These are phyloP conservation scores for Avicennia marina DNA, from an alignment of 257 asterid species.

Conservation along the genomic window DNA sequence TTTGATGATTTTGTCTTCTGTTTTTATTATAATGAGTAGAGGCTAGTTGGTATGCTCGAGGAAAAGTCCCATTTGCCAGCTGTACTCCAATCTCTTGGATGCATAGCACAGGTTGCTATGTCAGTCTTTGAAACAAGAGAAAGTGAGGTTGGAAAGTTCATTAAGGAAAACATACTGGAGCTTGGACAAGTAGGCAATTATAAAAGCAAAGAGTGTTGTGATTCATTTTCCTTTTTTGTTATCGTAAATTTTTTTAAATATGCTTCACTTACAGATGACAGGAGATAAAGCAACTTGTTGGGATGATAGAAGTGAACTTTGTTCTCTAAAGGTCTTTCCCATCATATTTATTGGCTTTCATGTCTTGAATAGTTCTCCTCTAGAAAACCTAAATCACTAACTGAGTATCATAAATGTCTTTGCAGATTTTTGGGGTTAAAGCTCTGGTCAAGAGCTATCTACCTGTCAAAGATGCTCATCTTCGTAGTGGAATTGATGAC, in stretches of 20 bases:
- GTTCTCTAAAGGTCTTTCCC: slow-evolving; percentile 75
- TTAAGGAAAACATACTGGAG: slow-evolving; percentile 68
- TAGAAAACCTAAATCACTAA: slow-evolving; percentile 12
- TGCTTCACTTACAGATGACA: slow-evolving; percentile 46
- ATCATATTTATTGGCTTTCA: slow-evolving; percentile 13
- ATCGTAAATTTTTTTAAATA: slow-evolving; percentile 9
- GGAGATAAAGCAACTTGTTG: slow-evolving; percentile 58
- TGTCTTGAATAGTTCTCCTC: slow-evolving; percentile 7
- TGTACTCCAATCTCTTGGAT: slow-evolving; percentile 96
- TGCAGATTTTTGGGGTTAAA: slow-evolving; percentile 91
- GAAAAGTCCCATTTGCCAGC: slow-evolving; percentile 91
- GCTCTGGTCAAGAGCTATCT: slow-evolving; percentile 93
- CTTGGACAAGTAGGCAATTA: slow-evolving; percentile 61
- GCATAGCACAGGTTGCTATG: slow-evolving; percentile 98
- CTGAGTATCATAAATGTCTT: slow-evolving; percentile 1
- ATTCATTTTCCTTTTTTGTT: slow-evolving; percentile 14
- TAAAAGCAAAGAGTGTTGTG: slow-evolving; percentile 10
- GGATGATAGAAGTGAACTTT: slow-evolving; percentile 88
- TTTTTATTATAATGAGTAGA: slow-evolving; percentile 39
- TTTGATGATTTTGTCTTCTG: slow-evolving; percentile 13
- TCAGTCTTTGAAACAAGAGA: slow-evolving; percentile 98
- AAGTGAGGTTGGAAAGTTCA: slow-evolving; percentile 73
- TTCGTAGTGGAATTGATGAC: slow-evolving; percentile 82
- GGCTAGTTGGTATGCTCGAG: slow-evolving; percentile 92
- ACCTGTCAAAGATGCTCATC: slow-evolving; percentile 94